Evolutionary conservation across 2,329 filamentous ascomycete genomes (phyloP), one percentile per base, ranked within the genome.

Genomic region (Escovopsis sp.): DNA sequence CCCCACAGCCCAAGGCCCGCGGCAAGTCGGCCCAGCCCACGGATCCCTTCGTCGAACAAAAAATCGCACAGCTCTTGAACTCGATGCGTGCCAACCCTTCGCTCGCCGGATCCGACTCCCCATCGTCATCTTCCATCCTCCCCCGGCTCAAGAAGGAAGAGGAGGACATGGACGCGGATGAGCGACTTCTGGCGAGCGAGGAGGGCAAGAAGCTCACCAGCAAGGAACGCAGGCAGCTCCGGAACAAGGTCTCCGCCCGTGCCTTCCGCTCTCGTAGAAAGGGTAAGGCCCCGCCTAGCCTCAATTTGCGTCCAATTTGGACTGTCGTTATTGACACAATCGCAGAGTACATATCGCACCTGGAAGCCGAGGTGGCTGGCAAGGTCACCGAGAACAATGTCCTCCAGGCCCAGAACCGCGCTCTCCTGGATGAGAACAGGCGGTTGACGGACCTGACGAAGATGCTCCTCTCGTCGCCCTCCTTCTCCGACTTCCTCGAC

Each of bases 121-220:
- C 49, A 21, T 65, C 72, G 33, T 65, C 70, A 18, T 56, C 77
- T n/a, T 66, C 75, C 37, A 79, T 84, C 53, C 71, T 85, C 47
- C 67, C 79, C 34, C 79, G 78, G 43, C 61, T 72, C 43, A 87
- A 79, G 69, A 96, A 96, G 68, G 86, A 94, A 31, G 87, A 96
- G 50, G 87, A 94, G 42, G 88, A 96, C 35, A 96, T 98, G 88
- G 90, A 98, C 48, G 88, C 94, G 57, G 90, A 96, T 49, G 90
- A 96, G 67, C 73, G 84, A 45, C 68, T 94, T 9, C 68, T 94
- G 16, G 85, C 85, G n/a, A 94, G 86, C 41, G 90, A 98, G 51
- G 88, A 94, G 61, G 90, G 88, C 50, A 98, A 98, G 77, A 94
- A 94, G 66, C 72, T 98, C n/a, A 90, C 79, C 60, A 93, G 85